Base-by-base conservation (phyloP, 2,329 filamentous ascomycete genomes). In the Aspergillus latus region DNA sequence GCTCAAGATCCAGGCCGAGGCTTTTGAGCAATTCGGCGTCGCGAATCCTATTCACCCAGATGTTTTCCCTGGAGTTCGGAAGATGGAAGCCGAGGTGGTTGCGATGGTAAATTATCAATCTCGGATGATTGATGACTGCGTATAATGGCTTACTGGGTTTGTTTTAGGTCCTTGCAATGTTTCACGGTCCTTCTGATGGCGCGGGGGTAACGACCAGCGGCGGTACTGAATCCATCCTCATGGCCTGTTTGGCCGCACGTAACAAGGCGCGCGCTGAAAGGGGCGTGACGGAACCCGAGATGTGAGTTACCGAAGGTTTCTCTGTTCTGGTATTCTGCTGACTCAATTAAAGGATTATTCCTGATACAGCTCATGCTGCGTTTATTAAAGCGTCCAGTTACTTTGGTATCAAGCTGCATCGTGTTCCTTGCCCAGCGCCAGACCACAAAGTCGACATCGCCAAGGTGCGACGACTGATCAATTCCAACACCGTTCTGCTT, bases 51-150 rank as follows among this genome's bases (percentile, higher is more conserved):
- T 99, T 64, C 94, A 99, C 73, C 94, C 94, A 5, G 94, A 99
- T 76, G 93, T 99, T 43, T 99, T 99, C 77, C 94, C 94, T 13
- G 94, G 93, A 29, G 92, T 99, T 51, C 83, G 94, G 67, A 99
- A 99, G 84, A 99, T 99, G 94, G 94, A 99, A 79, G 93, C 94
- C 44, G 94, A 99, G 78, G 81, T 99, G 59, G 94, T 99, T 51
- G 89, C 92, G 63, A 99, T 99, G 93, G 92, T 95, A 72, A 71
- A 55, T n/a, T 39, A 29, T 9, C 37, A 15, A 21, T 32, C 30
- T 15, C n/a, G 29, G 28, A 49, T 21, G 4, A n/a, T 28, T 6
- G n/a, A 9, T 13, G 9, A 15, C 13, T 37, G 32, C 21, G 21
- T 37, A 9, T 26, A 9, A 16, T 45, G 42, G 28, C 46, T 61